These are phyloP conservation scores for Cucurbita maxima DNA, from an alignment of 306 rosid genomes.

Conservation along the genomic window DNA sequence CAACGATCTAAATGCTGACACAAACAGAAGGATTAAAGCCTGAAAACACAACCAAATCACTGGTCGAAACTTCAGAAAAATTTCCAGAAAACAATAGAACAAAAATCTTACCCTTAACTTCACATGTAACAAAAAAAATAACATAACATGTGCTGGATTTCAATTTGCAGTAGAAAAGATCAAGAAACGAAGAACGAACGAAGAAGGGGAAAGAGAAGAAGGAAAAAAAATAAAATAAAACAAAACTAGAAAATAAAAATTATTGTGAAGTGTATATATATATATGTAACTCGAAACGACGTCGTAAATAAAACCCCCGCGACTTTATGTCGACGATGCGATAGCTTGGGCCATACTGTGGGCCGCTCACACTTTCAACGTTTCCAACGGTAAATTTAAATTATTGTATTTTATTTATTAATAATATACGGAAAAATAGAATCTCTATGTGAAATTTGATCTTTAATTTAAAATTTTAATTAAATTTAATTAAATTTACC, in stretches of 20 bases:
- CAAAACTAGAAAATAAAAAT: background rate
- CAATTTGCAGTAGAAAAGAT: background rate
- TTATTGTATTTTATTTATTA: background rate
- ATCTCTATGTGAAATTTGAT: background rate
- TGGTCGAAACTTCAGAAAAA: background rate
- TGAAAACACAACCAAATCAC: background rate
- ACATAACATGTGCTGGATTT: background rate
- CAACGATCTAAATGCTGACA: background rate
- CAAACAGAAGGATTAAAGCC: background rate
- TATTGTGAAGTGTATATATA: background rate
- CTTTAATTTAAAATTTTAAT: background rate
- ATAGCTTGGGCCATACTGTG: background rate
- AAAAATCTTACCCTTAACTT: background rate
- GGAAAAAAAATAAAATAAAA: background rate
- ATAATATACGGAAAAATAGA: background rate
- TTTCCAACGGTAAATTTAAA: background rate
- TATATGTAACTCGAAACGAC: background rate
- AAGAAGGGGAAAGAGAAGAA: background rate
- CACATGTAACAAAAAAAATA: background rate
- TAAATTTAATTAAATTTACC: background rate
- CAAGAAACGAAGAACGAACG: background rate
- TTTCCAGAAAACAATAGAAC: background rate
- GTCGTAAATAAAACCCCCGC: background rate
- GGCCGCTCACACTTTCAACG: background rate
- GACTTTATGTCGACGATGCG: background rate